phyloP scores from a whole-genome alignment of 2,329 filamentous ascomycete genomes.

The Zymoseptoria brevis region DNA sequence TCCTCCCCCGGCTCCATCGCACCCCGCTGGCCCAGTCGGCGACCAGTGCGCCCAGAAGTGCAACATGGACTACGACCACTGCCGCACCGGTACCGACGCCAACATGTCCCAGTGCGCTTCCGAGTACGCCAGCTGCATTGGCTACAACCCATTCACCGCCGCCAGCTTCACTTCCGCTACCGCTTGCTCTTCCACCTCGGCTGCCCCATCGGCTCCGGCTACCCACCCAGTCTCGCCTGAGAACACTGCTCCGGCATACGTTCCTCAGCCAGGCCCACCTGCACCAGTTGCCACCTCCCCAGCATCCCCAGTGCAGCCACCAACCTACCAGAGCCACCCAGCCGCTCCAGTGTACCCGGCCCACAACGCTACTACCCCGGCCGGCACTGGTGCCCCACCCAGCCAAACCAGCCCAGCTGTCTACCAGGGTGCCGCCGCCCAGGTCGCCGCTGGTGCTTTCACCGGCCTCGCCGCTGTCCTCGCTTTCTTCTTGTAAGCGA shows the following conservation, averaged over 20 bases:
- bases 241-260: too few species aligned
- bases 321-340: not conserved
- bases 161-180: not conserved
- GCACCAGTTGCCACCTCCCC: not conserved
- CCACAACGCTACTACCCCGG: not conserved
- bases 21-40: not conserved
- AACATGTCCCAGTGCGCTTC: conserved; percentile 9
- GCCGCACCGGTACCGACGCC: conserved; percentile 3
- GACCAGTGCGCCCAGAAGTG: not conserved
- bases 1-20: too few species aligned
- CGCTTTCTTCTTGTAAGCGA: not conserved
- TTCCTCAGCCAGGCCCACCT: not conserved
- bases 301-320: not conserved
- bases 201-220: too few species aligned
- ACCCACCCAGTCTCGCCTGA: not conserved
- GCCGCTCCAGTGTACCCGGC: not conserved
- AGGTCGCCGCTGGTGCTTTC: not conserved
- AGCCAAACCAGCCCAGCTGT: not conserved
- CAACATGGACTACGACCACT: not conserved
- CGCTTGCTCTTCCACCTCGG: not conserved
- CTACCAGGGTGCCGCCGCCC: not conserved
- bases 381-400: not conserved
- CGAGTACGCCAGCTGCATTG: conserved; percentile 9
- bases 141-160: conserved; percentile 9
- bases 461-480: not conserved